A percentile compares a stretch with the other conserved stretches of the same genome.
phyloP scores from a whole-genome alignment of 1,284 basidiomycete species.

The Ustilago shanxiensis region DNA sequence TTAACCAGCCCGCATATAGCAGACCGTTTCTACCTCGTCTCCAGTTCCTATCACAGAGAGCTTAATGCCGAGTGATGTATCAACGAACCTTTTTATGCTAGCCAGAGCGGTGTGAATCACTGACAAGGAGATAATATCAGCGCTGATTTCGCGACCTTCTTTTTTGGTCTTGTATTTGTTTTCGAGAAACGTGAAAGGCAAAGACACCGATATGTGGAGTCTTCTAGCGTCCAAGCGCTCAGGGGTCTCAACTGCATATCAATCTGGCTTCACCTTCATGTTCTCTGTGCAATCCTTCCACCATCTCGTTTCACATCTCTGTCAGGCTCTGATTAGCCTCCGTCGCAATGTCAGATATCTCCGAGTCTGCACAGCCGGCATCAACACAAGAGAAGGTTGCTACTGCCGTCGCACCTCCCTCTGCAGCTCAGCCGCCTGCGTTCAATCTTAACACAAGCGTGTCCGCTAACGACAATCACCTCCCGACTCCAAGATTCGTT shows the following conservation, averaged over 20 bases:
- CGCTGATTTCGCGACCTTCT: neutral
- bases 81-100: too few relatives aligned
- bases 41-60: too few relatives aligned
- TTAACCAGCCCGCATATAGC: neutral
- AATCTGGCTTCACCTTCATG: neutral
- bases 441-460: neutral
- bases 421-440: slow-evolving; percentile 1
- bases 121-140: neutral
- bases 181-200: neutral
- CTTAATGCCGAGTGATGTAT: too few relatives aligned
- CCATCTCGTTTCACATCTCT: neutral
- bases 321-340: neutral
- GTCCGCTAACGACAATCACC: neutral
- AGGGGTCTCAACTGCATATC: slow-evolving; percentile 6
- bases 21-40: neutral
- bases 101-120: too few relatives aligned
- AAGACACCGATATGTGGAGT: slow-evolving; percentile 15
- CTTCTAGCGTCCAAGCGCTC: slow-evolving; percentile 2
- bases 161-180: neutral
- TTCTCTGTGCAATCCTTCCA: neutral
- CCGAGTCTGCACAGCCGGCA: slow-evolving; percentile 14
- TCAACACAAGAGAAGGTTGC: slow-evolving; percentile 20
- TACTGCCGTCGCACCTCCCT: slow-evolving; percentile 27
- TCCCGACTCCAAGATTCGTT: slow-evolving; percentile 20
- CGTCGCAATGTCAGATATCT: slow-evolving; percentile 14